These are phyloP conservation scores for Phialophora expanda DNA, from an alignment of 2,329 filamentous ascomycete species.

Conservation along the genomic window DNA sequence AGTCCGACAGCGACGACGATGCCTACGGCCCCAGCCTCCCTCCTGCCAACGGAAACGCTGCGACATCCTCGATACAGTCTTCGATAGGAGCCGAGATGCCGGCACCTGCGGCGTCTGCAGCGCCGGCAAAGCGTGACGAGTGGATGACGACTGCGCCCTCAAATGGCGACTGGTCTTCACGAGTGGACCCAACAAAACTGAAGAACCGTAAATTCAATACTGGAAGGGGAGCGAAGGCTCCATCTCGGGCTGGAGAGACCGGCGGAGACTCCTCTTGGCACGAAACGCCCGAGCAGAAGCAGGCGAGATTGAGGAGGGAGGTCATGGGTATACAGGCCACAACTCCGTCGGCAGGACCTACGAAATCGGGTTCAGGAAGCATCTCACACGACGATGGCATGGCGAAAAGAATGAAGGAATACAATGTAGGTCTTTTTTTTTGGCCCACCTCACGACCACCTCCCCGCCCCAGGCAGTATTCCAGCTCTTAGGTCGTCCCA, in stretches of 20 bases:
- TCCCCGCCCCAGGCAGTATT: not conserved
- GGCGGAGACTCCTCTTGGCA: conserved; percentile 75
- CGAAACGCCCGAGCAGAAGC: conserved; percentile 87
- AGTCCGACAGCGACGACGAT: conserved; percentile 46
- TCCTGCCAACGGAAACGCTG: conserved; percentile 39
- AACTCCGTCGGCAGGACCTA: conserved; percentile 21
- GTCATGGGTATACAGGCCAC: conserved; percentile 71
- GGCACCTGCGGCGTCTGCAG: conserved; percentile 44
- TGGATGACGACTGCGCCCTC: conserved; percentile 79
- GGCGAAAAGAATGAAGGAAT: conserved; percentile 60
- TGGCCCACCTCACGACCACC: not conserved
- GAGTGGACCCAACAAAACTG: conserved; percentile 82
- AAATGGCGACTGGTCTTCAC: conserved; percentile 57
- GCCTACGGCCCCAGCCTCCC: conserved; percentile 51
- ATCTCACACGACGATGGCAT: conserved; percentile 46
- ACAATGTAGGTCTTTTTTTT: conserved; percentile 56
- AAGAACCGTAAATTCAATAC: conserved; percentile 82
- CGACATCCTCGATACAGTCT: conserved; percentile 36
- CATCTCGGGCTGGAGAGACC: conserved; percentile 46
- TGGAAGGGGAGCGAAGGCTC: conserved; percentile 61
- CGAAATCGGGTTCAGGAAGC: conserved; percentile 31
- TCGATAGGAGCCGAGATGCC: conserved; percentile 40
- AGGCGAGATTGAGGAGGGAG: conserved; percentile 77
- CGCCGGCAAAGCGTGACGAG: conserved; percentile 70
- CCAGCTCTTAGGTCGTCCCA: not conserved